Percentiles rank a stretch among this genome's conserved stretches.
phyloP scores from a whole-genome alignment of 352 stramenopile species.

The Detonula confervacea region DNA sequence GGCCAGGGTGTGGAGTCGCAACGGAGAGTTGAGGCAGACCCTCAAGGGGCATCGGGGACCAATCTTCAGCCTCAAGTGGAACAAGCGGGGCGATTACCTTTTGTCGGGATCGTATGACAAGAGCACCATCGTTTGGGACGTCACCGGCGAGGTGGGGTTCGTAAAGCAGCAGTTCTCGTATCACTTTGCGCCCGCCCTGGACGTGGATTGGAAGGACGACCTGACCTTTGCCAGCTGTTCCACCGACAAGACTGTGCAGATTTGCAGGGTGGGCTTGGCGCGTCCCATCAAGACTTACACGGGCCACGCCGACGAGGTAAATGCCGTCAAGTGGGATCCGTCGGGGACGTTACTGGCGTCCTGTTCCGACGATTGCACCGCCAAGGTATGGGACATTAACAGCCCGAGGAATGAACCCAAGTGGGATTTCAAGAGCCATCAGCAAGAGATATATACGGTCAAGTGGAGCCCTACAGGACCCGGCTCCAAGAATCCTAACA shows the following conservation, averaged over 20 bases:
- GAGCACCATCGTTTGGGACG: conserved; percentile 93
- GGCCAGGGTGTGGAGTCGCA: conserved; percentile 86
- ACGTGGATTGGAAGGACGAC: conserved; percentile 93
- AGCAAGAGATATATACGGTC: conserved; percentile 86
- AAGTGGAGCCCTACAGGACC: conserved; percentile 84
- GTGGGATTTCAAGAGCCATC: conserved; percentile 81
- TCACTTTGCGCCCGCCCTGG: conserved; percentile 80
- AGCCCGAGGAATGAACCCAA: conserved; percentile 65
- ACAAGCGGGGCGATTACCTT: conserved; percentile 86
- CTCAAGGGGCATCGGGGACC: conserved; percentile 86
- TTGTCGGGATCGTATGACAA: conserved; percentile 90
- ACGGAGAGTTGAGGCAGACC: conserved; percentile 83
- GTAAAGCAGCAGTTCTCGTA: conserved; percentile 82
- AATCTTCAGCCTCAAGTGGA: conserved; percentile 91
- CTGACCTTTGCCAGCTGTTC: conserved; percentile 94
- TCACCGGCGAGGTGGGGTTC: conserved; percentile 72
- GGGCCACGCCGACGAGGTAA: conserved; percentile 97
- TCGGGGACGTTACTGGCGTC: conserved; percentile 92
- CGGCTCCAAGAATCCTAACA: conserved; percentile 84
- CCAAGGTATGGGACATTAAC: conserved; percentile 95
- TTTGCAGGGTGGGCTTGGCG: conserved; percentile 89
- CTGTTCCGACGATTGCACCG: conserved; percentile 97
- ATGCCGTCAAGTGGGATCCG: conserved; percentile 98
- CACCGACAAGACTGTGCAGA: conserved; percentile 90
- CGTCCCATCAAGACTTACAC: conserved; percentile 88